Percentiles rank a stretch among this genome's conserved stretches.
Evolutionary conservation across 2,329 filamentous ascomycete species (phyloP).

Genomic region (Claviceps paspali): DNA sequence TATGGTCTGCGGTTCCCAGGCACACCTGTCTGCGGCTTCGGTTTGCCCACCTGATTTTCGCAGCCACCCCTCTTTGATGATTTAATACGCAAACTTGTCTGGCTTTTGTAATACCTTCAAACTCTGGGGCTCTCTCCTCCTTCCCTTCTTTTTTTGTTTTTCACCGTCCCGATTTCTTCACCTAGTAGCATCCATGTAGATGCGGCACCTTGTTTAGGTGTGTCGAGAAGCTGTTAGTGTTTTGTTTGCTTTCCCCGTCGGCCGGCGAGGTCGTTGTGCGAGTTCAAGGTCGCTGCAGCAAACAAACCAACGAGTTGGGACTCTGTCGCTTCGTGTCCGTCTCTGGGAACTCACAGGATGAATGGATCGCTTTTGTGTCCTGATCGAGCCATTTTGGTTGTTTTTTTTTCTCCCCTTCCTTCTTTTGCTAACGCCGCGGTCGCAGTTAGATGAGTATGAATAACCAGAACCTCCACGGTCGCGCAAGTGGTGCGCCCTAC

Average conservation of each 20-base stretch:
- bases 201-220: constrained; percentile 15
- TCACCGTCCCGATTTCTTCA: no score
- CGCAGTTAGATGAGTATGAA: constrained; percentile 25
- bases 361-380: neutral
- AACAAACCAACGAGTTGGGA: neutral
- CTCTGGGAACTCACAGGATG: neutral
- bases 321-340: no score
- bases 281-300: neutral
- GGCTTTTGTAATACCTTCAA: no score
- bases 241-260: constrained; percentile 8
- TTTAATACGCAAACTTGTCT: neutral
- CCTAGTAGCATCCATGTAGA: constrained; percentile 26
- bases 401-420: no score
- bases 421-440: constrained; percentile 4
- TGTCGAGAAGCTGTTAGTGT: constrained; percentile 21
- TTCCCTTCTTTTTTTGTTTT: no score
- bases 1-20: no score
- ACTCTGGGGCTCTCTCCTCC: no score
- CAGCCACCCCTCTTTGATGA: neutral
- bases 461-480: constrained; percentile 28
- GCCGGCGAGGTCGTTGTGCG: neutral
- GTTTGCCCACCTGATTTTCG: constrained; percentile 7
- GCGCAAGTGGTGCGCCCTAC: constrained; percentile 24
- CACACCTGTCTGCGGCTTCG: constrained; percentile 5
- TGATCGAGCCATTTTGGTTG: constrained; percentile 8